Evolutionary conservation across 2,329 filamentous ascomycete genomes (phyloP), one percentile per base, ranked within the genome.

Genomic region (Penicillium sp.): DNA sequence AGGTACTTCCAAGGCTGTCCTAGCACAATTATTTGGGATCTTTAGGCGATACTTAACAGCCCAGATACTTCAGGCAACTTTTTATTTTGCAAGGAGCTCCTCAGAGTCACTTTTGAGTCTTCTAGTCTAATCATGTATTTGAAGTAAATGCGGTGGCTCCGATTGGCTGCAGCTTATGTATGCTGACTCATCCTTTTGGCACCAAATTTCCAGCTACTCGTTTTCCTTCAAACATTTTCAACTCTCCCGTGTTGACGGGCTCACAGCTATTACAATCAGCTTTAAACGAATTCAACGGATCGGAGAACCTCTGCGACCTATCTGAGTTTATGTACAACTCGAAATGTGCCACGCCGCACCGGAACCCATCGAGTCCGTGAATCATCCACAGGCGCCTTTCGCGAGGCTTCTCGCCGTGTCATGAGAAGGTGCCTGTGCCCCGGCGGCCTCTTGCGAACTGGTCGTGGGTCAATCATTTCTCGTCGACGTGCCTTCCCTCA

Each of bases 381-480:
- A 67, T 60, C 56, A 57, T 61, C 65, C 63, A 59, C 63, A 60
- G 58, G 49, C 60, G 62, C 61, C 66, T 54, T 63, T 57, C 49
- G 56, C 55, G 59, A 61, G 49, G 54, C 60, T 63, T 60, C 58
- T 61, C 53, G 59, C 67, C 69, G 71, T 73, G 73, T 74, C 75
- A 77, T 77, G 75, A 73, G 69, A 70, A 67, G 66, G 67, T 75
- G 69, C 66, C 67, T 74, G 57, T 60, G 67, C 61, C 59, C 68
- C 68, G 65, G 69, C 65, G 69, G 66, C 67, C 67, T 69, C 63
- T 66, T 67, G 60, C 65, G 64, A 68, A 63, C 69, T 62, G 66
- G 69, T 63, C 66, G 67, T 63, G 65, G 65, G 62, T 51, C 55
- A 58, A 31, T 23, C 53, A 55, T 54, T 14, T 22, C 60, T 54